Conservation (phyloP, 805 yeast species). For the Cyberlindnera amylophila region DNA sequence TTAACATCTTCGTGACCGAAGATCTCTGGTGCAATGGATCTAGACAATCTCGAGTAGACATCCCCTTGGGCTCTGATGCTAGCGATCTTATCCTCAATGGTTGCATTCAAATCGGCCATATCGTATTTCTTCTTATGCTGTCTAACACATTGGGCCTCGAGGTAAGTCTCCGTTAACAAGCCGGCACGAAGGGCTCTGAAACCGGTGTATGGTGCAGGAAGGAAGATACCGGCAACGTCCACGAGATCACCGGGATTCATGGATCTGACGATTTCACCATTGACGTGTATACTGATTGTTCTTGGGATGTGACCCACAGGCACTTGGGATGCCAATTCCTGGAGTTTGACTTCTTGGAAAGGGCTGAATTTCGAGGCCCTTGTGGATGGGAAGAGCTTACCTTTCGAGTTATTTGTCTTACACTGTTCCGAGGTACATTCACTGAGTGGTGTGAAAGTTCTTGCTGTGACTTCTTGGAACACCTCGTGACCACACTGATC, state of each 20-base stretch:
- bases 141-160: slow-evolving; percentile 79
- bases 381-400: slow-evolving; percentile 87
- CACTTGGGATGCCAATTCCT: slow-evolving; percentile 92
- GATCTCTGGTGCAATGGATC: slow-evolving; percentile 96
- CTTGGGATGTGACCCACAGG: slow-evolving; percentile 99
- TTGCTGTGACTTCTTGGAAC: slow-evolving; percentile 88
- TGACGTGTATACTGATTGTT: slow-evolving; percentile 77
- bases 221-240: slow-evolving; percentile 85
- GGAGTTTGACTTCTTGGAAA: slow-evolving; percentile 93
- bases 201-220: slow-evolving; percentile 96
- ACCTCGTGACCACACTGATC: slow-evolving; percentile 96
- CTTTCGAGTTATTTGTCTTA: slow-evolving; percentile 71
- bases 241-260: slow-evolving; percentile 93
- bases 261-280: slow-evolving; percentile 84
- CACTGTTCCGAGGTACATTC: slow-evolving; percentile 88
- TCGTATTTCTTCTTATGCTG: slow-evolving; percentile 91
- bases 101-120: slow-evolving; percentile 52
- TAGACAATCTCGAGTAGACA: slow-evolving; percentile 74
- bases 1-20: slow-evolving; percentile 92
- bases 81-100: slow-evolving; percentile 51
- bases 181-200: slow-evolving; percentile 92
- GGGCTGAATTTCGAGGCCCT: slow-evolving; percentile 94
- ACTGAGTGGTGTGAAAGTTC: slow-evolving; percentile 78
- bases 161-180: slow-evolving; percentile 84
- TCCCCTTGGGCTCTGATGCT: slow-evolving; percentile 58